These are phyloP conservation scores for Pelargonium australe DNA, from an alignment of 441 rosid species.

Conservation along the genomic window DNA sequence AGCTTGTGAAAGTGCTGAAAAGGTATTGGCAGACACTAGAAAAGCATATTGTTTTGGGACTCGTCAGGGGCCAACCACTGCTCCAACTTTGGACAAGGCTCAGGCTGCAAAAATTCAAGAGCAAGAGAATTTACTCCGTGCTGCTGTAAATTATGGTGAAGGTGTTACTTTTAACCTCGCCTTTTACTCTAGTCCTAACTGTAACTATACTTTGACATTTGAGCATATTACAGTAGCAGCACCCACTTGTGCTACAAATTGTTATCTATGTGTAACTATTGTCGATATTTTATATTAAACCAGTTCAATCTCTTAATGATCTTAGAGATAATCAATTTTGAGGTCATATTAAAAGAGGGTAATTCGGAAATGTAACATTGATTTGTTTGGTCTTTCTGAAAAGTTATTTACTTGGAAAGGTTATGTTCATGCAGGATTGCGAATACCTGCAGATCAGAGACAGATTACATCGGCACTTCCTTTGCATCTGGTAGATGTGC, in stretches of 20 bases:
- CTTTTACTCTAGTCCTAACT: not conserved
- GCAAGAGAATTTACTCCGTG: slow-evolving; percentile 70
- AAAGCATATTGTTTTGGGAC: slow-evolving; percentile 76
- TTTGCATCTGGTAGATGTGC: slow-evolving; percentile 69
- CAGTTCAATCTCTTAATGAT: not conserved
- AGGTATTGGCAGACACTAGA: slow-evolving; percentile 74
- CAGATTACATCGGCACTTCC: slow-evolving; percentile 77
- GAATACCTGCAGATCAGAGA: slow-evolving; percentile 74
- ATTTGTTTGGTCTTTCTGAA: not conserved
- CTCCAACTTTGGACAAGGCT: slow-evolving; percentile 80
- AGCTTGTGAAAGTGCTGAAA: slow-evolving; percentile 94
- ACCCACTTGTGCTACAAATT: not conserved
- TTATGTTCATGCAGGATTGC: slow-evolving; percentile 43
- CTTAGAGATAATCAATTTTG: not conserved
- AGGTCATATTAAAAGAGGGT: not conserved
- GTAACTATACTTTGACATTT: not conserved
- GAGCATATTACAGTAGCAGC: not conserved
- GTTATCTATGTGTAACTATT: not conserved
- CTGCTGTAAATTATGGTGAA: slow-evolving; percentile 78
- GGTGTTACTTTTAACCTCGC: slow-evolving; percentile 33
- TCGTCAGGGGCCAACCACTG: slow-evolving; percentile 76
- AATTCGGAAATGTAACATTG: not conserved
- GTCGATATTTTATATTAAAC: not conserved
- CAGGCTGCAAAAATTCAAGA: slow-evolving; percentile 88
- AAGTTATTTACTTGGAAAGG: slow-evolving; percentile 10